A percentile compares a stretch with the other conserved stretches of the same genome.
phyloP scores from a whole-genome alignment of 768 basidiomycete genomes.

The Boletellus ananas region DNA sequence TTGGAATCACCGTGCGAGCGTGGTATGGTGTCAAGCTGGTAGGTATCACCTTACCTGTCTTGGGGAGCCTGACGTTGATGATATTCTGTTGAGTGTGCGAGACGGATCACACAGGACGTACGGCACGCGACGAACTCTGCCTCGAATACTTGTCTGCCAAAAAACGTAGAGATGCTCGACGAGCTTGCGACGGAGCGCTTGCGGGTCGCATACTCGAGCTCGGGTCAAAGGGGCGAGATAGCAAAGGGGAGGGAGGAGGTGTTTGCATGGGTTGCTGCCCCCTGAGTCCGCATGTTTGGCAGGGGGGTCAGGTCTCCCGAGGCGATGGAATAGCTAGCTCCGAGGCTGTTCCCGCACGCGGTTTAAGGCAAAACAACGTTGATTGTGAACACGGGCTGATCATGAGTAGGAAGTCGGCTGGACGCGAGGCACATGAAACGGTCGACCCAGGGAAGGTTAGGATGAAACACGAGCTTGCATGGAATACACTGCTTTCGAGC shows the following conservation, averaged over 20 bases:
- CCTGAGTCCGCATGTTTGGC: slow-evolving; percentile 5
- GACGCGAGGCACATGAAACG: background rate
- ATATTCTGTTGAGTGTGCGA: slow-evolving; percentile 48
- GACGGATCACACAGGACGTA: slow-evolving; percentile 45
- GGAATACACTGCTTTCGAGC: background rate
- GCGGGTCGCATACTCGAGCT: slow-evolving; percentile 55
- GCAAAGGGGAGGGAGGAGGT: slow-evolving; percentile 43
- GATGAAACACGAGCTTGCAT: background rate
- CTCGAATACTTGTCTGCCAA: slow-evolving; percentile 55
- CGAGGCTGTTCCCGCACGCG: background rate
- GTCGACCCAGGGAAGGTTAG: background rate
- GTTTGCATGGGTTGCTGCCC: slow-evolving; percentile 40
- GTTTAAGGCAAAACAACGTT: background rate
- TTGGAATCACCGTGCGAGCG: slow-evolving; percentile 59
- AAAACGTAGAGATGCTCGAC: slow-evolving; percentile 56
- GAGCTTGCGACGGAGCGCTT: slow-evolving; percentile 72
- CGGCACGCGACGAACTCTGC: slow-evolving; percentile 41
- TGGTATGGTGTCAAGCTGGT: slow-evolving; percentile 87
- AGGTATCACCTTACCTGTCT: slow-evolving; percentile 23
- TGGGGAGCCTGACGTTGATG: slow-evolving; percentile 3
- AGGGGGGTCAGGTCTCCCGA: no score
- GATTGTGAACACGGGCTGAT: background rate
- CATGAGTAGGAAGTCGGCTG: background rate
- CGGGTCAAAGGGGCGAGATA: slow-evolving; percentile 33
- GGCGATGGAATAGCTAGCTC: slow-evolving; percentile 5